A percentile compares a stretch with the other conserved stretches of the same genome.
These are phyloP conservation scores for Ustilago loliicola DNA, from an alignment of 1,284 basidiomycete genomes.

Conservation along the genomic window DNA sequence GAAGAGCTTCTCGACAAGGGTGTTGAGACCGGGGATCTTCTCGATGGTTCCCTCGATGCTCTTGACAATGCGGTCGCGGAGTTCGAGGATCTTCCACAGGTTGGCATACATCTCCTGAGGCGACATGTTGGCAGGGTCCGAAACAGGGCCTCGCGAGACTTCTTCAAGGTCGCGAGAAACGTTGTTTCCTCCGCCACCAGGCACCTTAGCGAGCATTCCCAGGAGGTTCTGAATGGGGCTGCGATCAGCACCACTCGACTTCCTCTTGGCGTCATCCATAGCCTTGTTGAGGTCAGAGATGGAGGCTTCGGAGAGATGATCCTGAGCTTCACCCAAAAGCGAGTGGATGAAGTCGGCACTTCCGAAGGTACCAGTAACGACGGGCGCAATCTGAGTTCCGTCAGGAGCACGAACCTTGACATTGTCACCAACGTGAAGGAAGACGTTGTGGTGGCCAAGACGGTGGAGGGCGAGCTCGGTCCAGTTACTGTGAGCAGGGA, in stretches of 20 bases:
- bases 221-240: constrained; percentile 57
- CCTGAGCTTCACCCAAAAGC: constrained; percentile 75
- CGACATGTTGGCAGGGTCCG: constrained; percentile 78
- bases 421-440: constrained; percentile 89
- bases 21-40: constrained; percentile 74
- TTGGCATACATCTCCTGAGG: constrained; percentile 85
- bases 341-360: constrained; percentile 79
- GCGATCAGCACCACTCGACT: constrained; percentile 67
- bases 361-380: constrained; percentile 91
- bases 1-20: constrained; percentile 84
- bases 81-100: constrained; percentile 86
- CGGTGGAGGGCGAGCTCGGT: constrained; percentile 76
- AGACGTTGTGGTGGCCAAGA: constrained; percentile 83
- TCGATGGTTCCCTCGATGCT: constrained; percentile 86
- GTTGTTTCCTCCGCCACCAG: constrained; percentile 39
- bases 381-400: constrained; percentile 81
- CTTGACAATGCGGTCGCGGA: constrained; percentile 85
- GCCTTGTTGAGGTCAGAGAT: constrained; percentile 88
- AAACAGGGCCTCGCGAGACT: constrained; percentile 68
- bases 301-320: constrained; percentile 78
- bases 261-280: constrained; percentile 74
- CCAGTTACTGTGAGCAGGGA: constrained; percentile 81
- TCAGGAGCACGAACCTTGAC: constrained; percentile 81
- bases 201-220: constrained; percentile 74
- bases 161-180: constrained; percentile 61